Conservation (phyloP, 768 basidiomycete genomes). For the Podaxis pistillaris region DNA sequence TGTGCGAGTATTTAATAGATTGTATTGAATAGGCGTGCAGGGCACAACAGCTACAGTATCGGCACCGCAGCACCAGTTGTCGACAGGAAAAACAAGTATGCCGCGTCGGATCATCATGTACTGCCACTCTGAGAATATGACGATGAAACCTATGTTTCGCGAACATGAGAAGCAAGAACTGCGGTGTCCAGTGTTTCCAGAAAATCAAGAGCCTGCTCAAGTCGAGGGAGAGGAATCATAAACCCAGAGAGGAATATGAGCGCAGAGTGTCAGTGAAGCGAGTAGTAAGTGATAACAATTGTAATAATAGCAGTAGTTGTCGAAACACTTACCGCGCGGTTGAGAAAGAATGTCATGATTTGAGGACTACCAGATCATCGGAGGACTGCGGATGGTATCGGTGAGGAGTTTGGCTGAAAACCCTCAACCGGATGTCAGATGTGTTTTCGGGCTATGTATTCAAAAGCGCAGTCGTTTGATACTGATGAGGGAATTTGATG, state of each 20-base stretch:
- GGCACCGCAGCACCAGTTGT: no score
- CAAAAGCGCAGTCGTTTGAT: neutral
- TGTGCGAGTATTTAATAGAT: neutral
- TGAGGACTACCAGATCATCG: no score
- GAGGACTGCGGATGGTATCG: neutral
- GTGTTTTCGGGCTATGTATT: neutral
- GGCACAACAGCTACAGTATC: no score
- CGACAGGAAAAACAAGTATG: no score
- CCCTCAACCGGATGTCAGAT: neutral
- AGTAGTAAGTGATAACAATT: no score
- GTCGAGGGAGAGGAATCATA: neutral
- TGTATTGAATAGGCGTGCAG: neutral
- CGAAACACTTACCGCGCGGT: no score
- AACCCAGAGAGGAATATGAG: neutral
- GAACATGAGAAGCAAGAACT: no score
- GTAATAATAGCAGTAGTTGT: no score
- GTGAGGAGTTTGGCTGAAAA: neutral
- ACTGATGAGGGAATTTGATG: neutral
- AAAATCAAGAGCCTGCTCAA: neutral
- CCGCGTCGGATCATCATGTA: no score
- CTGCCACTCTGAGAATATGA: no score
- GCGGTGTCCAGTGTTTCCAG: neutral
- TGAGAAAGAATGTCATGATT: no score
- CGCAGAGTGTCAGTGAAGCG: neutral
- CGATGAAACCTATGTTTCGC: no score